Evolutionary conservation across 1,284 basidiomycete species (phyloP).

Genomic region (Tetrapyrgos nigripes): DNA sequence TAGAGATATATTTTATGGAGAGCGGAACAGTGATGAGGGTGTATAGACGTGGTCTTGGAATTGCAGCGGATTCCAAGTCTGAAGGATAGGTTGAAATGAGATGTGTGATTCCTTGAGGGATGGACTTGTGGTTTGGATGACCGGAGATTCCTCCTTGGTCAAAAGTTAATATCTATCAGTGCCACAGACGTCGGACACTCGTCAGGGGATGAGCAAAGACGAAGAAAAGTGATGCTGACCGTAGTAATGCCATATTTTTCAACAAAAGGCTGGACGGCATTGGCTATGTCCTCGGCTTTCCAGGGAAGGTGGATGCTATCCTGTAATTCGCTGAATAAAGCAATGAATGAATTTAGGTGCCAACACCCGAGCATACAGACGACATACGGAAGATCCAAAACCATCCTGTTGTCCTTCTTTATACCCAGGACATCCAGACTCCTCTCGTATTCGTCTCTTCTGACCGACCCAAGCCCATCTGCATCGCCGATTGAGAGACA

Average conservation of each 20-base stretch:
- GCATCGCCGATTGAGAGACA: constrained; percentile 79
- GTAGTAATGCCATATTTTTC: constrained; percentile 64
- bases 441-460: constrained; percentile 68
- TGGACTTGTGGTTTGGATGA: constrained; percentile 90
- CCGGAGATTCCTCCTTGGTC: constrained; percentile 82
- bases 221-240: constrained; percentile 48
- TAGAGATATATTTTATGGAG: constrained; percentile 65
- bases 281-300: constrained; percentile 67
- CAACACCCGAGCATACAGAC: constrained; percentile 6
- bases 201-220: constrained; percentile 4
- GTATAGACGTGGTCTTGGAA: constrained; percentile 51
- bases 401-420: constrained; percentile 54
- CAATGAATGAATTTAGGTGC: background rate
- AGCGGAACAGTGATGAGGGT: constrained; percentile 68
- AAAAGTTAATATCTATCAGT: constrained; percentile 86
- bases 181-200: background rate
- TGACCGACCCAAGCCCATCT: constrained; percentile 75
- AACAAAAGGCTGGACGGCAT: constrained; percentile 67
- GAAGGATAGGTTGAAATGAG: constrained; percentile 42
- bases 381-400: constrained; percentile 79
- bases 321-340: constrained; percentile 62
- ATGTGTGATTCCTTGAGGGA: constrained; percentile 61
- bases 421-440: constrained; percentile 83
- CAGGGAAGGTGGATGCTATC: constrained; percentile 81
- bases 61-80: constrained; percentile 9